phyloP scores from a whole-genome alignment of 1,284 basidiomycete species.

The Earliella scabrosa region DNA sequence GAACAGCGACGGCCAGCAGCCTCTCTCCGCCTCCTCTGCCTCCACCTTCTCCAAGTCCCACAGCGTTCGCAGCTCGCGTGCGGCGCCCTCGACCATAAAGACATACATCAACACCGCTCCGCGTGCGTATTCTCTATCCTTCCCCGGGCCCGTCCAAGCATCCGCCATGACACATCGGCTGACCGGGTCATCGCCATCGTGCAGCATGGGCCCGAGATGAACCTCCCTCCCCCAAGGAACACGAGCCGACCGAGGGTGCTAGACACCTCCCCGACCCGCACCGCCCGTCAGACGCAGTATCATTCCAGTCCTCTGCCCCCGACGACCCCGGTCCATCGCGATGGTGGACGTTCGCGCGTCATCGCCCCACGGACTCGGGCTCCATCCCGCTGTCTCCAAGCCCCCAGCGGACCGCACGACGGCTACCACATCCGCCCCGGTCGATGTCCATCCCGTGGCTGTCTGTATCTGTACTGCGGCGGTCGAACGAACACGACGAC shows the following conservation, averaged over 20 bases:
- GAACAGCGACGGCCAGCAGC: conserved; percentile 22
- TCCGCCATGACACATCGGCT: conserved; percentile 4
- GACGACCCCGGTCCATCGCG: conserved; percentile 49
- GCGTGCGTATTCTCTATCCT: conserved; percentile 51
- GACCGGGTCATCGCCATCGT: conserved; percentile 14
- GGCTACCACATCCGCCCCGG: conserved; percentile 27
- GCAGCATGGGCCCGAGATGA: conserved; percentile 83
- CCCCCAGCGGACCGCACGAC: conserved; percentile 15
- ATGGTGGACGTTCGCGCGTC: conserved; percentile 69
- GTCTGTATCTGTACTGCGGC: conserved; percentile 30
- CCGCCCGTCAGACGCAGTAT: conserved; percentile 51
- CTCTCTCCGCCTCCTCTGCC: conserved; percentile 43
- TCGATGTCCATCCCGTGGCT: conserved; percentile 38
- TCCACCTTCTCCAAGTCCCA: conserved; percentile 46
- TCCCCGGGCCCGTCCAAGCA: conserved; percentile 10
- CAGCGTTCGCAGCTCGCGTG: conserved; percentile 44
- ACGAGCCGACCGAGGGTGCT: conserved; percentile 32
- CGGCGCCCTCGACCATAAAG: conserved; percentile 46
- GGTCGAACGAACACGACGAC: conserved; percentile 30
- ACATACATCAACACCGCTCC: conserved; percentile 67
- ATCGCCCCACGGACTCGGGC: conserved; percentile 27
- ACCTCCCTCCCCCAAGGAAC: conserved; percentile 71
- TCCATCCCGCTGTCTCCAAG: conserved; percentile 26
- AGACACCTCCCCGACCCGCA: conserved; percentile 41
- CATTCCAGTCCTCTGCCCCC: conserved; percentile 52